These are phyloP conservation scores for Dissophora ornata DNA, from an alignment of 192 early-diverging fungal species.

Conservation along the genomic window DNA sequence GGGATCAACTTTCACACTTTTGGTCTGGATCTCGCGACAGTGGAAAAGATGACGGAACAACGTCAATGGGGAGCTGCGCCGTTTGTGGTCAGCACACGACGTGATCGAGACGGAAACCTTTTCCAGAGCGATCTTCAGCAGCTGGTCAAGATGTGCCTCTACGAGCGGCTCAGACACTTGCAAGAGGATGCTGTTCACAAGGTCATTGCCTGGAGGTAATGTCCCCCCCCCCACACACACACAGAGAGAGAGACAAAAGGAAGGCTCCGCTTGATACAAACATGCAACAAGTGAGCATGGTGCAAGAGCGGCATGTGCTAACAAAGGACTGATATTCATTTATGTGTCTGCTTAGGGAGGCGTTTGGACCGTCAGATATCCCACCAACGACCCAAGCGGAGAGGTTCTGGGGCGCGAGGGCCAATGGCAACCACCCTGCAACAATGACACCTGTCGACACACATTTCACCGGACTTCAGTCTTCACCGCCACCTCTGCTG, in stretches of 20 bases:
- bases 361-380: constrained; percentile 8
- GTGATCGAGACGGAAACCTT: constrained; percentile 17
- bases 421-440: background rate
- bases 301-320: background rate
- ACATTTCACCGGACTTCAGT: background rate
- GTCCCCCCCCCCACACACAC: too few species aligned
- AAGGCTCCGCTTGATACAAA: too few species aligned
- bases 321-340: background rate
- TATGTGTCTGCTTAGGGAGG: background rate
- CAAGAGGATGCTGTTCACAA: constrained; percentile 39
- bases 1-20: constrained; percentile 49
- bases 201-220: constrained; percentile 44
- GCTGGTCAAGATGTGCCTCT: constrained; percentile 28
- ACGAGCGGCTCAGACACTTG: constrained; percentile 25
- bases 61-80: constrained; percentile 41
- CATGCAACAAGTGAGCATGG: too few species aligned
- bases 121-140: constrained; percentile 26
- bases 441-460: background rate
- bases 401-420: constrained; percentile 15
- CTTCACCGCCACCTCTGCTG: background rate
- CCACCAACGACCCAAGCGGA: constrained; percentile 1
- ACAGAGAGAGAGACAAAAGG: too few species aligned
- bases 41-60: constrained; percentile 31
- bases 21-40: constrained; percentile 18
- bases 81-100: constrained; percentile 40